Base-by-base conservation (phyloP, 2,329 filamentous ascomycete genomes). In the Neonectria faginata region DNA sequence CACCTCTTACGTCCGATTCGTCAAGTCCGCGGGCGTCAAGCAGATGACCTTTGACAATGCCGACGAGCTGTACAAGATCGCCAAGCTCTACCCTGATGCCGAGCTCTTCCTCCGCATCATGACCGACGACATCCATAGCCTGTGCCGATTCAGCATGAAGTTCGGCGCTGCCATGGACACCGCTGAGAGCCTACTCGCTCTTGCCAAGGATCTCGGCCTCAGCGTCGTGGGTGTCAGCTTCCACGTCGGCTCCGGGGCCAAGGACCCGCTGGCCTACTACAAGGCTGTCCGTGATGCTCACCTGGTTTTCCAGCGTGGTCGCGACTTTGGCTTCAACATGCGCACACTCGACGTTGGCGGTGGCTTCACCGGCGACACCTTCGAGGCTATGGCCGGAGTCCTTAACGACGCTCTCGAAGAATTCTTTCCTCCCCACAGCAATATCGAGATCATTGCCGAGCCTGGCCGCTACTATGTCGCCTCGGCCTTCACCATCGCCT, bases 41-140 rank as follows among this genome's bases (percentile, higher is more conserved):
- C 93, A 97, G 85, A 98, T 99, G 95, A 99, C 96, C 2, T 98
- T 99, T 78, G 96, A 99, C 87, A 99, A 99, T 75, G 89, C 92
- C 78, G 96, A 99, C 79, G 96, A 99, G 86, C 88, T 99, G 57
- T 93, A 95, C 88, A 99, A 99, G 87, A 95, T 97, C 80, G 96
- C 97, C 81, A 92, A 93, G 80, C 88, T 96, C 73, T 97, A 88
- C 77, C 95, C 96, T 2, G 89, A 89, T 52, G 96, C 96, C 29
- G 93, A 97, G 83, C 89, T 99, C 45, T 97, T 92, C 80, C 86
- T 99, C 66, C 94, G 96, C 74, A 99, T 99, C 82, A 86, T 94
- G 77, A 99, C 96, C 65, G 96, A 99, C 78, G 96, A 99, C 79
- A 97, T 94, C 50, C 93, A 93, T 67, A 97, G 93, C 79, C 82